Conservation (phyloP, 1,284 basidiomycete species). For the Melanopsichium pennsylvanicum region DNA sequence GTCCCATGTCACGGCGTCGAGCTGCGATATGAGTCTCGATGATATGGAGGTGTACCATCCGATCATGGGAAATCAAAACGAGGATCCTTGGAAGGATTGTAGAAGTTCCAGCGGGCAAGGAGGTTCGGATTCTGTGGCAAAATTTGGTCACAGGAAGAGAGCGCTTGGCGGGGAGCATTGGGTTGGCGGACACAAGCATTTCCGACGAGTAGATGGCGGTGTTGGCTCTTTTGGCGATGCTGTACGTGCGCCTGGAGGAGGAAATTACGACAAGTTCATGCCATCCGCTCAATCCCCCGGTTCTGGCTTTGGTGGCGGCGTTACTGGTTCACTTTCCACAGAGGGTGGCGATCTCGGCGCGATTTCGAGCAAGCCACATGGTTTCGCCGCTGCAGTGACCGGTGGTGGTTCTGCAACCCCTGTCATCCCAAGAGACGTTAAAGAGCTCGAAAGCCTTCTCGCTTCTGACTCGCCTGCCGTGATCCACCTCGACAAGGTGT, state of each 20-base stretch:
- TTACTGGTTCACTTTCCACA: neutral
- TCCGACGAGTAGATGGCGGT: no score
- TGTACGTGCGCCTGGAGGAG: no score
- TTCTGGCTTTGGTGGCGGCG: neutral
- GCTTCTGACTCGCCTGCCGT: conserved; percentile 62
- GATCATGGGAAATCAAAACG: conserved; percentile 7
- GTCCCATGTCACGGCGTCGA: no score
- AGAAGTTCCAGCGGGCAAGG: neutral
- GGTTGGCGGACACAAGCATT: neutral
- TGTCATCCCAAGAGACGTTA: conserved; percentile 60
- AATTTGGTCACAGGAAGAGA: conserved; percentile 1
- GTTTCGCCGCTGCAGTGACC: conserved; percentile 63
- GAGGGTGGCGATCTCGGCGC: neutral
- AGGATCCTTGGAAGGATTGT: conserved; percentile 24
- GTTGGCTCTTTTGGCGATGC: no score
- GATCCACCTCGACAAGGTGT: conserved; percentile 64
- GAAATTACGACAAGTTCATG: conserved; percentile 7
- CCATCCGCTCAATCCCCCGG: conserved; percentile 7
- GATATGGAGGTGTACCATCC: conserved; percentile 25
- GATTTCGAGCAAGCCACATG: conserved; percentile 23
- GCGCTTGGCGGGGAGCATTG: neutral
- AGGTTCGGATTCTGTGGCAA: neutral
- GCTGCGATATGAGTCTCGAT: conserved; percentile 1
- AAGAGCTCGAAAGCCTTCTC: conserved; percentile 64
- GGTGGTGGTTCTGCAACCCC: conserved; percentile 66